Conservation (phyloP, 1,139 yeast genomes). For the Scheffersomyces lignicola region DNA sequence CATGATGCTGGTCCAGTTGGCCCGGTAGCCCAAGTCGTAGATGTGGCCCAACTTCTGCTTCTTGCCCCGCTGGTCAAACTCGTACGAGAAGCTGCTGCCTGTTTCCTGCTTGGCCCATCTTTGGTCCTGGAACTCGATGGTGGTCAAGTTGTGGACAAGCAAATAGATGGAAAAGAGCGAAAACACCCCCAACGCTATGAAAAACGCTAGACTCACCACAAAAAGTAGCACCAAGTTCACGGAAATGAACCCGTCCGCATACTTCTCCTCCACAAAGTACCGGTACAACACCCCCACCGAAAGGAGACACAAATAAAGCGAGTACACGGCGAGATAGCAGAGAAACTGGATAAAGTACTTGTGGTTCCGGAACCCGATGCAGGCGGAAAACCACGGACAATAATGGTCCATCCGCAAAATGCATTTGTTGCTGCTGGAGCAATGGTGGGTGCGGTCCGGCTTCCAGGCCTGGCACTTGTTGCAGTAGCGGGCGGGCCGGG, state of each 20-base stretch:
- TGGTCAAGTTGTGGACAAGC: conserved; percentile 65
- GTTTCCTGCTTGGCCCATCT: conserved; percentile 48
- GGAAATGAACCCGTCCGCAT: conserved; percentile 45
- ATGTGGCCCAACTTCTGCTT: conserved; percentile 55
- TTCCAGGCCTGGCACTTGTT: conserved; percentile 82
- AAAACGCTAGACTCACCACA: conserved; percentile 61
- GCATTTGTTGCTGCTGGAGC: conserved; percentile 71
- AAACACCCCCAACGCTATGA: conserved; percentile 62
- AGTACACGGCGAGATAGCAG: conserved; percentile 50
- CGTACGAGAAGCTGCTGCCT: conserved; percentile 27
- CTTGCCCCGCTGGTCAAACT: conserved; percentile 36
- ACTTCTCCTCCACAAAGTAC: conserved; percentile 49
- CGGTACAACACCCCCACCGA: conserved; percentile 43
- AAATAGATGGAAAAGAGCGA: conserved; percentile 60
- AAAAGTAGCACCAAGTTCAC: conserved; percentile 61
- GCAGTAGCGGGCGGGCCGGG: conserved; percentile 28
- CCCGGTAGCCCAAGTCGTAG: conserved; percentile 65
- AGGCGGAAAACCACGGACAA: conserved; percentile 95
- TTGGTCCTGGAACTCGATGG: conserved; percentile 71
- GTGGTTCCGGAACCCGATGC: conserved; percentile 83
- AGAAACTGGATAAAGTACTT: conserved; percentile 76
- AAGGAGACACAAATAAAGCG: conserved; percentile 41
- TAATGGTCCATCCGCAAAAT: conserved; percentile 84
- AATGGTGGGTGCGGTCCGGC: conserved; percentile 93
- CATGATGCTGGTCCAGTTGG: conserved; percentile 72